Evolutionary conservation across 305 asterid genomes (phyloP), one percentile per base, ranked within the genome.

Genomic region (Fraxinus dipetala): DNA sequence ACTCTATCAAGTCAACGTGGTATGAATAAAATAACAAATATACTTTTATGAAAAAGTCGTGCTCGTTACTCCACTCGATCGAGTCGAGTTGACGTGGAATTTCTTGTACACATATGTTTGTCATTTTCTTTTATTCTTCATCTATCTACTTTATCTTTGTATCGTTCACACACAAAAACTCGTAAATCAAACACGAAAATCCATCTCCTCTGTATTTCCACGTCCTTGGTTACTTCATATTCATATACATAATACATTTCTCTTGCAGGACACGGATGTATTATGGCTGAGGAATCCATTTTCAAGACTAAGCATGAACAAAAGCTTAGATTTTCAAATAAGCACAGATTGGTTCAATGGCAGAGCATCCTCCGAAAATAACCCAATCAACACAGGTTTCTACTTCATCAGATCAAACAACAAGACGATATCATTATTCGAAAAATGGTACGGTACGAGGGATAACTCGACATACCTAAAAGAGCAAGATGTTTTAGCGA

Each of bases 341-440:
- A 93, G 96, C 86, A 91, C 90, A 0, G 95, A 92, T 70, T 2
- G 0, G 0, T 92, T 87, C 86, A 81, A 82, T 32, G 93, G 93
- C 43, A 51, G 89, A 18, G 80, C 92, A n/a, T 43, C 77, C 72
- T 89, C 93, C 4, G 54, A 72, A 10, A 1, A 32, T 0, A 89
- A 92, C 74, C 48, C n/a, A 5, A 89, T 93, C 87, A 93, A 92
- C 92, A 93, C 95, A 0, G 98, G 98, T 0, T 90, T 93, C 79
- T 92, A 93, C 87, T 75, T 76, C 73, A 77, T 92, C 69, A 85
- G 77, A 77, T 88, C 95, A 31, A 92, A 89, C 88, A 67, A 80
- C 36, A 88, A 72, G 14, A 93, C 94, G 63, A 85, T 84, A 51
- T 36, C 91, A 28, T 54, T 93, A 48, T 93, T 93, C 6, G 40